Evolutionary conservation across 192 early-diverging fungal species (phyloP).

Genomic region (Coemansia sp.): DNA sequence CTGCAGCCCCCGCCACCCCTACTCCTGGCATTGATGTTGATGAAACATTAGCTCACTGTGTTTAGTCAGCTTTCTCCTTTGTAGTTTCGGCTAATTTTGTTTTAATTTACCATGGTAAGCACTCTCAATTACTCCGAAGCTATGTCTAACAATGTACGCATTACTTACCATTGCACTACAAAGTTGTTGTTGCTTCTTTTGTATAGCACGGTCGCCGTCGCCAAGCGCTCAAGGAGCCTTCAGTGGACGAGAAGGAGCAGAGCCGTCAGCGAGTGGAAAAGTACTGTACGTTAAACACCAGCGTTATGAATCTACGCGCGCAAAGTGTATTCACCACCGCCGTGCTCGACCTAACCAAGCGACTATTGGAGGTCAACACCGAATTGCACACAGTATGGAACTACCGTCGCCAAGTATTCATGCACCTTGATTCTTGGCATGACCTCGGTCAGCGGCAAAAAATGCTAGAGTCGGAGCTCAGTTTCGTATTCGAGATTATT

Average conservation of each 20-base stretch:
- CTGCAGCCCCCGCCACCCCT: background rate
- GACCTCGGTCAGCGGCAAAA: slow-evolving; percentile 15
- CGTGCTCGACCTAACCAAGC: slow-evolving; percentile 66
- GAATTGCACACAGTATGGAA: slow-evolving; percentile 97
- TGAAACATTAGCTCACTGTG: background rate
- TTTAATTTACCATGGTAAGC: slow-evolving; percentile 22
- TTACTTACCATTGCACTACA: no score
- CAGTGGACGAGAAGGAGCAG: slow-evolving; percentile 36
- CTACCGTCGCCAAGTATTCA: slow-evolving; percentile 74
- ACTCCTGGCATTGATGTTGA: background rate
- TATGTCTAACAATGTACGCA: no score
- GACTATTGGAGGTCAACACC: slow-evolving; percentile 78
- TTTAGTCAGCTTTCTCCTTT: background rate
- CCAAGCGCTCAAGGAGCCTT: slow-evolving; percentile 28
- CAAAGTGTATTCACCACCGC: slow-evolving; percentile 35
- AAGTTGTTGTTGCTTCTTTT: slow-evolving; percentile 2
- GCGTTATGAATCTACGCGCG: slow-evolving; percentile 28
- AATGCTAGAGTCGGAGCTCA: slow-evolving; percentile 64
- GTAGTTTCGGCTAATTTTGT: slow-evolving; percentile 21
- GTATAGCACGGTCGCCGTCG: slow-evolving; percentile 48
- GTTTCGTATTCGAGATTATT: slow-evolving; percentile 72
- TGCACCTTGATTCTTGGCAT: slow-evolving; percentile 19
- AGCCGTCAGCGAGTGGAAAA: slow-evolving; percentile 29
- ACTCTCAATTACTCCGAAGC: background rate
- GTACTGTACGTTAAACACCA: slow-evolving; percentile 44